Percentiles rank a stretch among this genome's conserved stretches.
Conservation (phyloP, 2,329 filamentous ascomycete genomes). For the Lachnellula suecica region DNA sequence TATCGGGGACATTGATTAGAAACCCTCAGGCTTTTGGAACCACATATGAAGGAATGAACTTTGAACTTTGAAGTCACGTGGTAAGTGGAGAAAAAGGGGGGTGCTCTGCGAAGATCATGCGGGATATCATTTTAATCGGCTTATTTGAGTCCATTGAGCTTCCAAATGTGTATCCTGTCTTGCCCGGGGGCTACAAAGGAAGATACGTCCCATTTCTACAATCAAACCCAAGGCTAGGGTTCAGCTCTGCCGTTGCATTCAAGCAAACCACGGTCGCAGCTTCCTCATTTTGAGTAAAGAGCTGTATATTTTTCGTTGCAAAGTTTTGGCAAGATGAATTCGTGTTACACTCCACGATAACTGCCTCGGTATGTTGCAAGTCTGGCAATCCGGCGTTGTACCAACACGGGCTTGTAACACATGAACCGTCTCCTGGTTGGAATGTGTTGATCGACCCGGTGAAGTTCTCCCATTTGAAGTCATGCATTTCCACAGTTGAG, state of each 20-base stretch:
- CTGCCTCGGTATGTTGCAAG: constrained; percentile 39
- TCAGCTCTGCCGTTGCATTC: neutral
- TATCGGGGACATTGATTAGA: too few relatives aligned
- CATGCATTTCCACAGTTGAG: constrained; percentile 40
- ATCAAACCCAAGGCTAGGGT: neutral
- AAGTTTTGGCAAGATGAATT: neutral
- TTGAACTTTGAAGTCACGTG: too few relatives aligned
- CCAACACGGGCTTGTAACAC: constrained; percentile 43
- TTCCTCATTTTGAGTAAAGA: neutral
- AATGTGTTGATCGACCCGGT: constrained; percentile 42
- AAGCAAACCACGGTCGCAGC: neutral
- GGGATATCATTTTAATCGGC: too few relatives aligned
- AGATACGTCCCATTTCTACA: neutral
- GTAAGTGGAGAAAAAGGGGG: too few relatives aligned
- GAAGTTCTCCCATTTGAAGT: constrained; percentile 42
- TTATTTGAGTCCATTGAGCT: too few relatives aligned
- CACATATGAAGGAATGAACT: too few relatives aligned
- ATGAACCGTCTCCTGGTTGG: constrained; percentile 43
- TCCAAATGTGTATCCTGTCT: too few relatives aligned
- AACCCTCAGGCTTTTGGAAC: too few relatives aligned
- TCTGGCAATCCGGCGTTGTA: constrained; percentile 39
- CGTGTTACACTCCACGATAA: constrained; percentile 38
- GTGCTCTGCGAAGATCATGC: too few relatives aligned
- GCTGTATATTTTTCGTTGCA: neutral
- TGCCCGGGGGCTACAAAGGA: too few relatives aligned